Evolutionary conservation across 2,329 filamentous ascomycete genomes (phyloP).

Genomic region (Pseudogymnoascus sp.): DNA sequence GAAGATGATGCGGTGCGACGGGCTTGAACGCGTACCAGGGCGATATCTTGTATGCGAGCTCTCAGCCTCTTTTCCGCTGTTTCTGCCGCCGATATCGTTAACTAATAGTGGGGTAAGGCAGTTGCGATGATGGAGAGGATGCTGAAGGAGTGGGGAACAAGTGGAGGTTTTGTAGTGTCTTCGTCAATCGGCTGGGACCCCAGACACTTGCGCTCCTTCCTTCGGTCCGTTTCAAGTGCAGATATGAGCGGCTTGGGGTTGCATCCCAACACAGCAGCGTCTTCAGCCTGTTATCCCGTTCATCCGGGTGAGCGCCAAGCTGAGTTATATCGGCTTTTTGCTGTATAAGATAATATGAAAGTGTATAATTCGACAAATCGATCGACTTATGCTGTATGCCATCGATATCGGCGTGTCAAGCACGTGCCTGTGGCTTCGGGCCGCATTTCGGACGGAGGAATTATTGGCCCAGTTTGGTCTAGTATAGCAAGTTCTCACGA

Average conservation of each 20-base stretch:
- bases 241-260: not conserved
- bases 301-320: not conserved
- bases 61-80: not conserved
- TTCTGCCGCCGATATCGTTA: conserved; percentile 1
- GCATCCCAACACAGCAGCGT: not conserved
- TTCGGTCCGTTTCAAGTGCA: not conserved
- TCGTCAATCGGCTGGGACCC: conserved; percentile 2
- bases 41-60: not conserved
- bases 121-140: not conserved
- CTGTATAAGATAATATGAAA: not conserved
- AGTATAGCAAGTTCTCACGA: too few species aligned
- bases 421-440: conserved; percentile 2
- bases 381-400: not conserved
- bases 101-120: conserved; percentile 4
- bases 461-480: not conserved
- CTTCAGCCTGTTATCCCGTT: not conserved
- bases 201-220: not conserved
- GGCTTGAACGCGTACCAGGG: not conserved
- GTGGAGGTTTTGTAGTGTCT: conserved; percentile 2
- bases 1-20: not conserved
- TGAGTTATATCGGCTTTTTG: not conserved
- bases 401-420: not conserved
- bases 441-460: conserved; percentile 5
- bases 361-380: not conserved
- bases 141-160: not conserved